These are phyloP conservation scores for Beauveria pseudobassiana DNA, from an alignment of 2,329 filamentous ascomycete genomes.

Conservation along the genomic window DNA sequence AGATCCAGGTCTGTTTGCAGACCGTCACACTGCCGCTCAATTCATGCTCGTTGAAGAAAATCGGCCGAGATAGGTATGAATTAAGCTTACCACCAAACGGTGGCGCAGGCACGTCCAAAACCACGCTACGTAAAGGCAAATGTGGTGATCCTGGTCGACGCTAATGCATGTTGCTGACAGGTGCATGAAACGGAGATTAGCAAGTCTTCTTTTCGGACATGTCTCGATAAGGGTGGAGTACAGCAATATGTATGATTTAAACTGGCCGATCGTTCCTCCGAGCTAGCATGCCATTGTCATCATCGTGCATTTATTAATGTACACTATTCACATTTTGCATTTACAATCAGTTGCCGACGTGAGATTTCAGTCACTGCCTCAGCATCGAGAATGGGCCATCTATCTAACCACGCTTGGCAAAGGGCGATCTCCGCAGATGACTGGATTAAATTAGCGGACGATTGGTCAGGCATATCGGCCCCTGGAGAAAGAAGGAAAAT, in stretches of 20 bases:
- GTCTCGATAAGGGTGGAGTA: neutral
- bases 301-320: neutral
- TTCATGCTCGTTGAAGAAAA: too few species aligned
- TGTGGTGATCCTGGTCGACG: neutral
- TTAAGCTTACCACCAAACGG: too few species aligned
- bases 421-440: neutral
- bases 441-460: neutral
- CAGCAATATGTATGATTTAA: neutral
- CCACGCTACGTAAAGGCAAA: neutral
- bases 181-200: neutral
- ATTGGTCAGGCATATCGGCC: neutral
- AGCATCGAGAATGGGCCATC: neutral
- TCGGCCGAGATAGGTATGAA: too few species aligned
- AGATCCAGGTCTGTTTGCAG: too few species aligned
- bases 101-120: neutral
- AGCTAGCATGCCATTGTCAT: neutral
- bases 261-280: neutral
- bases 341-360: neutral
- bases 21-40: too few species aligned
- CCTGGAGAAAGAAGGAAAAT: neutral
- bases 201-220: neutral
- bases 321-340: neutral
- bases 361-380: neutral
- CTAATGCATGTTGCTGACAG: neutral
- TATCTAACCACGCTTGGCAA: neutral